Percentiles rank a stretch among this genome's conserved stretches.
phyloP scores from a whole-genome alignment of 192 early-diverging fungal species.

The Linnemannia exigua region DNA sequence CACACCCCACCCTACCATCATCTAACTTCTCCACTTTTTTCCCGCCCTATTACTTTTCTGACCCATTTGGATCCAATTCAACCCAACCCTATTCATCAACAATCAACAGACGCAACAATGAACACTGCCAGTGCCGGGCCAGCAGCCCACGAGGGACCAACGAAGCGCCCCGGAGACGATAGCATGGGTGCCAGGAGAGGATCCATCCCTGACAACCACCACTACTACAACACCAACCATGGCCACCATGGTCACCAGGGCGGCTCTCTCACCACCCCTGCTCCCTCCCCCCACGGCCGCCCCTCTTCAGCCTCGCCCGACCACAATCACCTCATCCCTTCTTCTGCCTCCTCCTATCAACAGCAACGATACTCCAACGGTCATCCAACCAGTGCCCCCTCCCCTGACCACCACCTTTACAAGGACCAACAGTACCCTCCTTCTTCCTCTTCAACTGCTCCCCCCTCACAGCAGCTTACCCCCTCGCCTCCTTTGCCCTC shows the following conservation, averaged over 20 bases:
- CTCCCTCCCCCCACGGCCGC: slow-evolving; percentile 36
- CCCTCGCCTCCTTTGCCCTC: slow-evolving; percentile 51
- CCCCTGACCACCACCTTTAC: slow-evolving; percentile 26
- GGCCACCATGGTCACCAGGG: neutral
- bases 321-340: slow-evolving; percentile 11
- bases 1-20: neutral
- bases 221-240: slow-evolving; percentile 13
- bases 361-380: slow-evolving; percentile 32
- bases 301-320: neutral
- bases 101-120: slow-evolving; percentile 19
- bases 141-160: slow-evolving; percentile 20
- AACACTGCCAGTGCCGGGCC: neutral
- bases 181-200: slow-evolving; percentile 10
- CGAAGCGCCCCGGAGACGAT: neutral
- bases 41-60: neutral
- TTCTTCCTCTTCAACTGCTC: neutral
- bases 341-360: slow-evolving; percentile 1
- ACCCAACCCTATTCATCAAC: neutral
- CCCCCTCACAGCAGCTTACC: slow-evolving; percentile 19
- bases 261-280: slow-evolving; percentile 22
- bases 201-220: slow-evolving; percentile 33
- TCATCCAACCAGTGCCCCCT: slow-evolving; percentile 20
- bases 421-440: slow-evolving; percentile 19
- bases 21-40: slow-evolving; percentile 7
- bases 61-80: slow-evolving; percentile 1